Percentiles rank a stretch among this genome's conserved stretches.
phyloP scores from a whole-genome alignment of 1,139 yeast genomes.

The Blastobotrys persicus region DNA sequence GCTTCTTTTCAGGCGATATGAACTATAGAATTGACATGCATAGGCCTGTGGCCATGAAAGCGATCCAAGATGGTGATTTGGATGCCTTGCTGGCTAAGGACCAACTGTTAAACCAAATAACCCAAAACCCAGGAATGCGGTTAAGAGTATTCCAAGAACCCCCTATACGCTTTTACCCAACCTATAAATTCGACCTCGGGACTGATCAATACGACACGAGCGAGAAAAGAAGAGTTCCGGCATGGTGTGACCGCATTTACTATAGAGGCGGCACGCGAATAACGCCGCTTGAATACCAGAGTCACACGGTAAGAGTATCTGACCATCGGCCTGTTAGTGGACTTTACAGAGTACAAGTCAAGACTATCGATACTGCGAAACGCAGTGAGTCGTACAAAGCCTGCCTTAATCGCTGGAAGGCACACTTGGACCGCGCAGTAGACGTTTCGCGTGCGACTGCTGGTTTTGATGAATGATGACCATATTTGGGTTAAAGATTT shows the following conservation, averaged over 20 bases:
- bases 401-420: slow-evolving; percentile 29
- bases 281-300: slow-evolving; percentile 28
- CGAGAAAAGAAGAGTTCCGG: slow-evolving; percentile 90
- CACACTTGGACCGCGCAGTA: slow-evolving; percentile 19
- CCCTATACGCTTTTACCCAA: slow-evolving; percentile 75
- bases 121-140: slow-evolving; percentile 57
- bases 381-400: slow-evolving; percentile 51
- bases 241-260: slow-evolving; percentile 93
- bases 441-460: slow-evolving; percentile 10
- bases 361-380: slow-evolving; percentile 57
- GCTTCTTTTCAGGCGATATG: slow-evolving; percentile 93
- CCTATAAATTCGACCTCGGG: slow-evolving; percentile 90
- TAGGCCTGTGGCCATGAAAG: slow-evolving; percentile 63
- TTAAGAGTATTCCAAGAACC: slow-evolving; percentile 75
- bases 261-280: slow-evolving; percentile 49
- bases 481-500: background rate
- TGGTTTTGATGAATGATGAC: background rate
- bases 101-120: slow-evolving; percentile 72
- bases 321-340: slow-evolving; percentile 94
- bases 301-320: slow-evolving; percentile 46
- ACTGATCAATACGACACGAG: slow-evolving; percentile 74
- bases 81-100: slow-evolving; percentile 63
- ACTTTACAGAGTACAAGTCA: slow-evolving; percentile 61
- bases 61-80: slow-evolving; percentile 51
- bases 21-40: slow-evolving; percentile 75